A percentile compares a stretch with the other conserved stretches of the same genome.
Conservation (phyloP, 225 moss, liverwort and hornwort species). For the Asterella californica region DNA sequence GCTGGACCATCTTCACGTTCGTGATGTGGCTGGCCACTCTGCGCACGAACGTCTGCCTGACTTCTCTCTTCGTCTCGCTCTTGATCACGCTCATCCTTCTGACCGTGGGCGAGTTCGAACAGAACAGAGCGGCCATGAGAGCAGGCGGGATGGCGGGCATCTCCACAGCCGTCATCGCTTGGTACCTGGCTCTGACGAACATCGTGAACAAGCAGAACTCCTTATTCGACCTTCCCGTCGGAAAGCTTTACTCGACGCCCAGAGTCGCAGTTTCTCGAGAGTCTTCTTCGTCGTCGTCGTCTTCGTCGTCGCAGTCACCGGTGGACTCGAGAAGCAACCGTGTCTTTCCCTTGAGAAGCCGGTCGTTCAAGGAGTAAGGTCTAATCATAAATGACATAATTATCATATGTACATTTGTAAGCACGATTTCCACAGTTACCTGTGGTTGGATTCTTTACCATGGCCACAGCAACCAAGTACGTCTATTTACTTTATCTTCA, state of each 20-base stretch:
- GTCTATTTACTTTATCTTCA: too few relatives aligned
- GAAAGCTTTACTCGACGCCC: neutral
- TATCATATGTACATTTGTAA: too few relatives aligned
- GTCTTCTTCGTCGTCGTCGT: too few relatives aligned
- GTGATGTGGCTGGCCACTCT: conserved; percentile 54
- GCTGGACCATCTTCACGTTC: conserved; percentile 54
- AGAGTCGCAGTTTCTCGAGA: too few relatives aligned
- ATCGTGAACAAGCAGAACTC: conserved; percentile 48
- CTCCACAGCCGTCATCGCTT: conserved; percentile 46
- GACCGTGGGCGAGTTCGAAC: conserved; percentile 32
- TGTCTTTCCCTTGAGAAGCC: too few relatives aligned
- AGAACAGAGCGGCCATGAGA: conserved; percentile 24
- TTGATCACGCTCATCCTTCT: conserved; percentile 53
- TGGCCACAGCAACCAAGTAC: too few relatives aligned
- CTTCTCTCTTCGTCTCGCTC: conserved; percentile 46
- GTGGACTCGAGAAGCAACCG: too few relatives aligned
- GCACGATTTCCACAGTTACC: too few relatives aligned
- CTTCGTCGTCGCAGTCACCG: too few relatives aligned
- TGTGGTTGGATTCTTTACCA: too few relatives aligned
- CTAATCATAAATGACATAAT: too few relatives aligned
- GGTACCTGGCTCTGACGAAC: conserved; percentile 48
- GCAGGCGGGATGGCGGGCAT: conserved; percentile 59
- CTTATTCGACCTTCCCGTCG: conserved; percentile 62
- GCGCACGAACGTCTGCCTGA: conserved; percentile 38
- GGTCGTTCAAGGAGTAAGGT: too few relatives aligned